These are phyloP conservation scores for Ceratocystis cubensis DNA, from an alignment of 2,329 filamentous ascomycete genomes.

Conservation along the genomic window DNA sequence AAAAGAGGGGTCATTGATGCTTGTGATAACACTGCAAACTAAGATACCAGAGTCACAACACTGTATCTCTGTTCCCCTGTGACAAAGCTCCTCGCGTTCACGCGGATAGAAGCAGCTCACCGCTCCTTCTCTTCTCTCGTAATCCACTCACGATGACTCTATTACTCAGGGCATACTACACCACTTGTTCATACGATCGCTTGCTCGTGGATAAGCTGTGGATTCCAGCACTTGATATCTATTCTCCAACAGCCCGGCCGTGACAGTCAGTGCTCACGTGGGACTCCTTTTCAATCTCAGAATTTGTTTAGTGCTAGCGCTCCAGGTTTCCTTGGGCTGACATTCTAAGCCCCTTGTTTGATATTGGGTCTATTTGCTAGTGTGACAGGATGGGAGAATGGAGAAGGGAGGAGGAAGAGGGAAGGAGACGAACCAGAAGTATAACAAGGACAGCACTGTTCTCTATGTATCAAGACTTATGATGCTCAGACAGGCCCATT, in stretches of 20 bases:
- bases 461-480: constrained; percentile 3
- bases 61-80: not conserved
- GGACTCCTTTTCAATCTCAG: not conserved
- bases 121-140: not conserved
- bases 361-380: not conserved
- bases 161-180: not conserved
- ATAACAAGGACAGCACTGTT: not conserved
- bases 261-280: not conserved
- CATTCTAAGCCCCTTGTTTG: not conserved
- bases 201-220: not conserved
- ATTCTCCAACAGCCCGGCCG: not conserved
- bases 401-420: not conserved
- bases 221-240: not conserved
- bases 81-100: not conserved
- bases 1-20: too few relatives aligned
- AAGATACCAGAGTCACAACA: not conserved
- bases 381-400: not conserved
- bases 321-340: not conserved
- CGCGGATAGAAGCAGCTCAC: not conserved
- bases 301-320: not conserved
- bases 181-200: not conserved
- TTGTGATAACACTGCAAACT: too few relatives aligned
- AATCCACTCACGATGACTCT: not conserved
- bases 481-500: not conserved
- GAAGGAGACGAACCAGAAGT: not conserved